Conservation (phyloP, 495 filamentous ascomycete species). For the Oidiodendron maius region DNA sequence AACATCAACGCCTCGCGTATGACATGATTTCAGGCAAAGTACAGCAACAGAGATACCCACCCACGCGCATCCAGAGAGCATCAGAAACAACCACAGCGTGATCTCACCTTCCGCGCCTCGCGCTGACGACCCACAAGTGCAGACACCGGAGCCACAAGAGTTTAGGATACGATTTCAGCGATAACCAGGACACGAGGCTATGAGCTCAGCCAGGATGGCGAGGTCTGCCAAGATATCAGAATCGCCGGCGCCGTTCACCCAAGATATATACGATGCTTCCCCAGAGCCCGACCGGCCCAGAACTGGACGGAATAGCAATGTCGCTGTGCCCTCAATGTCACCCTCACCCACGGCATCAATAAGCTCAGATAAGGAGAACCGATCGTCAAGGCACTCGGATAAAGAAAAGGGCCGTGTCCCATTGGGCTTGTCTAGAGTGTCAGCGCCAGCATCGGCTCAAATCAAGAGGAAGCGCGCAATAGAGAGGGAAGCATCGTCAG, state of each 20-base stretch:
- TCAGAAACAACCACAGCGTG: background rate
- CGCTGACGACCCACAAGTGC: background rate
- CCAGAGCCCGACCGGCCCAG: constrained; percentile 9
- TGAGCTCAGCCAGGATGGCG: constrained; percentile 6
- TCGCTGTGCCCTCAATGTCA: constrained; percentile 21
- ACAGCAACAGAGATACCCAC: no score
- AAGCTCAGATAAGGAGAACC: constrained; percentile 54
- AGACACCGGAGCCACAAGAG: no score
- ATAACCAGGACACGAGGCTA: no score
- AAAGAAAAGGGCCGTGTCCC: constrained; percentile 18
- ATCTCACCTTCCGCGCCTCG: background rate
- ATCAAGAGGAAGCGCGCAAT: constrained; percentile 12
- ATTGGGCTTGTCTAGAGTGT: constrained; percentile 21
- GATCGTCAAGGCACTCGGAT: constrained; percentile 3
- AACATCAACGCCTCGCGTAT: background rate
- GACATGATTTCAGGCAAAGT: background rate
- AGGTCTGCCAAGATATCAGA: constrained; percentile 11
- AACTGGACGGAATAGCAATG: constrained; percentile 1
- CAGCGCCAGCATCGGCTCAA: constrained; percentile 3
- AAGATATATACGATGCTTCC: constrained; percentile 19
- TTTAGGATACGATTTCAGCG: no score
- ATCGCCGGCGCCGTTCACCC: constrained; percentile 9
- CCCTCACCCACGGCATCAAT: constrained; percentile 33
- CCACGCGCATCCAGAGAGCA: no score
- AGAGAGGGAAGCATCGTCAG: constrained; percentile 14